Base-by-base conservation (phyloP, 192 early-diverging fungal genomes). In the Linnemannia hyalina region DNA sequence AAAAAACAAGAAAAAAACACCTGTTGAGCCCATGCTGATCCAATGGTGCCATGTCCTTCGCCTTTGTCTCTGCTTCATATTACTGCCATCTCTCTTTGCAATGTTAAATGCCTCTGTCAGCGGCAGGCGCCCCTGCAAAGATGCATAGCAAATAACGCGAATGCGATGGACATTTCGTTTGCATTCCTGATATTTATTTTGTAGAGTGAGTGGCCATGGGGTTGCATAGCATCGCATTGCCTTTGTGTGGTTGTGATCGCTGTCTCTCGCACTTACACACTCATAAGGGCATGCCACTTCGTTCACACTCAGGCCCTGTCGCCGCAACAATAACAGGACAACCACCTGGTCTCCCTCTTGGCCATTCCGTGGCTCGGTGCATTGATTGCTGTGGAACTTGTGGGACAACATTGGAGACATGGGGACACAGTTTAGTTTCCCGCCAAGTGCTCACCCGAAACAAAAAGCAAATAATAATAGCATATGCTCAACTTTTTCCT, bases 381-480 rank as follows among this genome's bases (percentile, higher is more conserved):
- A 60, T 10, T 60, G 60, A 65, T 65, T 65, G 60, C 13, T 65
- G 2, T 65, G 60, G 29, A 65, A 32, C 60, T 52, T 52, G 49
- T 52, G 49, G 49, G 49, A 52, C 18, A 22, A 20, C 5, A 52
- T 11, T 65, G 29, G 11, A 65, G 60, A 65, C 60, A 65, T 65
- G 60, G 60, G 60, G 60, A 65, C 60, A 65, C 32, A 23, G 60
- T 65, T 65, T 52, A 32, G 60, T 65, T 29, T 65, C 26, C 60
- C 60, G 60, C 60, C 60, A 65, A 65, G 6, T 65, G 60, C 60
- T 65, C 60, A 65, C 60, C 35, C 60, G 60, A 65, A 65, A 65
- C 60, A 65, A 65, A 65, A 65, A 65, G 60, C 60, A 65, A 32
- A 32, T 65, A 65, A 65, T 65, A 65, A 65, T 65, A 65, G 60